Evolutionary conservation across 2,329 filamentous ascomycete genomes (phyloP), one percentile per base, ranked within the genome.

Genomic region (Graphium sp.): DNA sequence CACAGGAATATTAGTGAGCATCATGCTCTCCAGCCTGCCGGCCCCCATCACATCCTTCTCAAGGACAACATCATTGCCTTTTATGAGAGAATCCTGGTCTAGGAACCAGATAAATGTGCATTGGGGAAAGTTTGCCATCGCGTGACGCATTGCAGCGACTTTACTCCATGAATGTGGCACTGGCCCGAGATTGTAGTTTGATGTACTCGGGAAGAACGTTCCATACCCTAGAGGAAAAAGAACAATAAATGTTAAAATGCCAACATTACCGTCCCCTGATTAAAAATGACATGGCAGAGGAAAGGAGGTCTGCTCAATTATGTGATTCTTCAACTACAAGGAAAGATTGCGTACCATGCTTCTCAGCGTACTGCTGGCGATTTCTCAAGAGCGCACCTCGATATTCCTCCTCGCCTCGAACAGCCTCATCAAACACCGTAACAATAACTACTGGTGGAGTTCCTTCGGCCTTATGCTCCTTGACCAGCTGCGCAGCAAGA

Each of bases 61-160:
- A 19, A 95, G 55, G 10, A 69, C 66, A 30, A 77, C 54, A 19
- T 60, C 55, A 6, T 80, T 75, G 47, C 89, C 79, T 80, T 93
- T 92, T 46, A 98, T 89, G 39, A 92, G 64, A 7, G 83, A 70
- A 42, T 89, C 73, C 41, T 81, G 69, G 34, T 87, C 81, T 11
- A 98, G 71, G 46, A 77, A 83, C 76, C 87, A 95, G 47, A 95
- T 66, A 48, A 75, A 93, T 27, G 66, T 73, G 35, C 70, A 74
- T 40, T 83, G 67, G 5, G 85, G 82, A 45, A 76, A 75, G 25
- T 74, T 64, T 6, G 82, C 74, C 54, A 95, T 72, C 26, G 87
- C 87, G 50, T 98, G 87, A 35, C 89, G 78, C 46, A 91, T 62
- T 6, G 87, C 81, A 35, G 87, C 81, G 30, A 95, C 67, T 41